Conservation (phyloP, 371 early-diverging fungal species). For the Mortierella sp. region DNA sequence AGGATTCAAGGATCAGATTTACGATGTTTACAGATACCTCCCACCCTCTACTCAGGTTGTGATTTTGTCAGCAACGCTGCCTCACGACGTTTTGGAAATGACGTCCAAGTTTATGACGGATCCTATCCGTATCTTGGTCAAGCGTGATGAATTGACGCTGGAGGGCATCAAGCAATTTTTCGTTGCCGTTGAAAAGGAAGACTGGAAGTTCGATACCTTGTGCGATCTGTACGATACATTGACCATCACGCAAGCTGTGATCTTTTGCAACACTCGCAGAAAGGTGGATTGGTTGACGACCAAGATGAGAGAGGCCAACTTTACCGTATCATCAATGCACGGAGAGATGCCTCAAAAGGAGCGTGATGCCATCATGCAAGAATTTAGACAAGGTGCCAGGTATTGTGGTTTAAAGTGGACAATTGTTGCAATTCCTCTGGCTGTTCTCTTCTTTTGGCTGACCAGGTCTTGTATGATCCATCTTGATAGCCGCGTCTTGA, state of each 20-base stretch:
- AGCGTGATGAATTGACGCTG: constrained; percentile 99
- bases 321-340: constrained; percentile 98
- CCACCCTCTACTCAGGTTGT: constrained; percentile 97
- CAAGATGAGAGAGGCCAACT: constrained; percentile 91
- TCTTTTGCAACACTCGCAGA: constrained; percentile 98
- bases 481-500: constrained; percentile 82
- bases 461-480: too few species aligned
- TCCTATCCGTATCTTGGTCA: constrained; percentile 98
- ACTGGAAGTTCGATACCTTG: constrained; percentile 96
- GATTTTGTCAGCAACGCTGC: constrained; percentile 98
- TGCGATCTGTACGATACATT: constrained; percentile 97
- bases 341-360: constrained; percentile 97
- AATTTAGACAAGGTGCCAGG: constrained; percentile 88
- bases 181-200: constrained; percentile 96
- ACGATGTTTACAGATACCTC: constrained; percentile 95
- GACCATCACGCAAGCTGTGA: constrained; percentile 98
- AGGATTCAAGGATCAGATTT: constrained; percentile 99
- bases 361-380: constrained; percentile 91
- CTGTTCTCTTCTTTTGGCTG: too few species aligned
- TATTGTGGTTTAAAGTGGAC: constrained; percentile 17
- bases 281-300: constrained; percentile 99
- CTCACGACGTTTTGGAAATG: constrained; percentile 96
- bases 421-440: not conserved
- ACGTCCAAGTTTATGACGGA: constrained; percentile 98
- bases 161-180: constrained; percentile 99